Conservation (phyloP, 768 basidiomycete species). For the Suillus hirtellus region DNA sequence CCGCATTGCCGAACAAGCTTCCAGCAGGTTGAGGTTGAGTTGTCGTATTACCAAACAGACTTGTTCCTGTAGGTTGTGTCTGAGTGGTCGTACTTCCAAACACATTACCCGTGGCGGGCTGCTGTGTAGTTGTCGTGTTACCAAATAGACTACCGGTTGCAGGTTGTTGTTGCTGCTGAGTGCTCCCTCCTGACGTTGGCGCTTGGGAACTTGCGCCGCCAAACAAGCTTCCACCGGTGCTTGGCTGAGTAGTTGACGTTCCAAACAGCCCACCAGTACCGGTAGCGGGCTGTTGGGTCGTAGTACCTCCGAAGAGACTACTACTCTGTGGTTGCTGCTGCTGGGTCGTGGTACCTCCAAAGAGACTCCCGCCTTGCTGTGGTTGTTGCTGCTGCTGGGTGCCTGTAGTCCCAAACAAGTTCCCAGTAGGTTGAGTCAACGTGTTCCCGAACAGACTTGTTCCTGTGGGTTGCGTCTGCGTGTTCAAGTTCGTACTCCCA, state of each 20-base stretch:
- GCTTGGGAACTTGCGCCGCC: slow-evolving; percentile 16
- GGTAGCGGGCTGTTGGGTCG: slow-evolving; percentile 18
- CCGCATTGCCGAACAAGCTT: slow-evolving; percentile 25
- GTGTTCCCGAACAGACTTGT: slow-evolving; percentile 26
- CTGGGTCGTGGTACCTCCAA: slow-evolving; percentile 11
- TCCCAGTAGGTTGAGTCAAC: slow-evolving; percentile 13
- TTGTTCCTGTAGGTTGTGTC: slow-evolving; percentile 12
- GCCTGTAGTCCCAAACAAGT: slow-evolving; percentile 21
- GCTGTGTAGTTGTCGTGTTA: slow-evolving; percentile 16
- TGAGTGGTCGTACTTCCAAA: slow-evolving; percentile 20
- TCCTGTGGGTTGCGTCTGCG: slow-evolving; percentile 8
- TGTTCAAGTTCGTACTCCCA: slow-evolving; percentile 13
- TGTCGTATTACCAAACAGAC: slow-evolving; percentile 17
- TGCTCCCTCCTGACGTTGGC: slow-evolving; percentile 22
- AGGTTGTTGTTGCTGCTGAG: slow-evolving; percentile 5
- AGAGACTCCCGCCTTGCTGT: slow-evolving; percentile 18
- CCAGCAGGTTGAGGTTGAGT: slow-evolving; percentile 12
- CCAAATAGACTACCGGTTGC: slow-evolving; percentile 22
- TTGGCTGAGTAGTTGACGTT: slow-evolving; percentile 11
- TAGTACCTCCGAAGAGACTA: slow-evolving; percentile 27
- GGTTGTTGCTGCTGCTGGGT: slow-evolving; percentile 17
- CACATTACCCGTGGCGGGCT: slow-evolving; percentile 20
- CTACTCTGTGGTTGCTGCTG: slow-evolving; percentile 21
- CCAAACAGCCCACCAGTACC: slow-evolving; percentile 20
- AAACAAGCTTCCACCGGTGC: slow-evolving; percentile 19